Evolutionary conservation across 2,329 filamentous ascomycete genomes (phyloP).

Genomic region (Calonectria ilicicola): DNA sequence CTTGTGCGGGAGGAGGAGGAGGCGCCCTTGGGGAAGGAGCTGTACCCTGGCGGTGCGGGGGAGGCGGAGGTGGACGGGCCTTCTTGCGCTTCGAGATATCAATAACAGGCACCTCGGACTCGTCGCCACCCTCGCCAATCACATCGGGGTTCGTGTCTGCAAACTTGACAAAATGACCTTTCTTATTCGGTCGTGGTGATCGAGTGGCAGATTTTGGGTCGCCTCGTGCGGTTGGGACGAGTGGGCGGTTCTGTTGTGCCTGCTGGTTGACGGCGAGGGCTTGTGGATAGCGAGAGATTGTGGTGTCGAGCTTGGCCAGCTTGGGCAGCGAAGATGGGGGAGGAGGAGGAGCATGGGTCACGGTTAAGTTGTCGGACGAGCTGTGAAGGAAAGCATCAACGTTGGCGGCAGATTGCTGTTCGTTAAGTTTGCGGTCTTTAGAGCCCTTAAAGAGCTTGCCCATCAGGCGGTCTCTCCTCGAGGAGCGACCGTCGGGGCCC

Average conservation of each 20-base stretch:
- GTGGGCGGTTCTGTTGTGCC: conserved; percentile 58
- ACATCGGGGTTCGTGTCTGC: conserved; percentile 78
- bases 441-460: conserved; percentile 68
- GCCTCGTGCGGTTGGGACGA: conserved; percentile 49
- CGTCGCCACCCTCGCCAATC: conserved; percentile 93
- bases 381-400: conserved; percentile 72
- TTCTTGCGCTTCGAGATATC: conserved; percentile 75
- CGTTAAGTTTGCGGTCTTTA: conserved; percentile 54
- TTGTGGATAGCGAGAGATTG: conserved; percentile 67
- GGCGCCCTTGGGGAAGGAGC: conserved; percentile 29
- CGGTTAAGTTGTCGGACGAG: conserved; percentile 65
- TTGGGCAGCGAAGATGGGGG: conserved; percentile 57
- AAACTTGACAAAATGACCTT: conserved; percentile 82
- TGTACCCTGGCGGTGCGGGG: conserved; percentile 37
- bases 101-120: conserved; percentile 77
- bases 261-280: conserved; percentile 59
- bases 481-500: conserved; percentile 54
- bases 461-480: conserved; percentile 69
- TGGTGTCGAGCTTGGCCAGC: conserved; percentile 69
- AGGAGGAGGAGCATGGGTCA: conserved; percentile 63
- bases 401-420: conserved; percentile 55
- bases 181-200: conserved; percentile 64
- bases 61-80: conserved; percentile 49
- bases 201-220: conserved; percentile 57
- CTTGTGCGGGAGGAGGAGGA: conserved; percentile 28